Conservation (phyloP, 1,284 basidiomycete genomes). For the Malassezia globosa region DNA sequence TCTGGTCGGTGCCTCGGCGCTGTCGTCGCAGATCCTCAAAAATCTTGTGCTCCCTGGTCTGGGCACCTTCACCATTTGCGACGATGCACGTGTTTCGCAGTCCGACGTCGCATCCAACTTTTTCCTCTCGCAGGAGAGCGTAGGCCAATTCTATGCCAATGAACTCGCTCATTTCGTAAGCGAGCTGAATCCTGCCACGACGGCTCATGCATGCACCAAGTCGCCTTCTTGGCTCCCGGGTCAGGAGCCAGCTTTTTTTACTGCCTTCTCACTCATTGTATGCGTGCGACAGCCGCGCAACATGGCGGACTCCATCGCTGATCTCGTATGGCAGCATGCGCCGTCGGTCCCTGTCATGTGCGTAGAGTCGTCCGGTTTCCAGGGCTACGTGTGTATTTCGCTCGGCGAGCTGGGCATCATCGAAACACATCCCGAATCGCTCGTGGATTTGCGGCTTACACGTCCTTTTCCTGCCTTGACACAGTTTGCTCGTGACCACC, state of each 20-base stretch:
- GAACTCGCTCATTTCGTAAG: constrained; percentile 66
- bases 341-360: constrained; percentile 32
- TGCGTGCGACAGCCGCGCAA: constrained; percentile 52
- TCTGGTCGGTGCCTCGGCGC: constrained; percentile 66
- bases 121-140: constrained; percentile 65
- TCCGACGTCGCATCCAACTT: constrained; percentile 90
- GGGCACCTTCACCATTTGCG: constrained; percentile 78
- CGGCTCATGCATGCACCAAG: background rate
- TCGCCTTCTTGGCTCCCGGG: constrained; percentile 51
- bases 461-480: constrained; percentile 62
- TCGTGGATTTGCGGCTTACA: constrained; percentile 61
- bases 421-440: constrained; percentile 77
- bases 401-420: constrained; percentile 53
- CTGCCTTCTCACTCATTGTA: constrained; percentile 66
- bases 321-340: constrained; percentile 26
- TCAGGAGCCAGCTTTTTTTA: constrained; percentile 52
- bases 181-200: constrained; percentile 80
- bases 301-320: constrained; percentile 26
- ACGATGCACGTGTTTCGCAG: constrained; percentile 55
- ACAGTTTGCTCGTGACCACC: constrained; percentile 22
- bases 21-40: constrained; percentile 75
- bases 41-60: constrained; percentile 91
- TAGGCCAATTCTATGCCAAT: constrained; percentile 67
- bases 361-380: constrained; percentile 30
- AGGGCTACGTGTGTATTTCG: constrained; percentile 32